A percentile compares a stretch with the other conserved stretches of the same genome.
These are phyloP conservation scores for Coemansia pectinata DNA, from an alignment of 192 early-diverging fungal genomes.

Conservation along the genomic window DNA sequence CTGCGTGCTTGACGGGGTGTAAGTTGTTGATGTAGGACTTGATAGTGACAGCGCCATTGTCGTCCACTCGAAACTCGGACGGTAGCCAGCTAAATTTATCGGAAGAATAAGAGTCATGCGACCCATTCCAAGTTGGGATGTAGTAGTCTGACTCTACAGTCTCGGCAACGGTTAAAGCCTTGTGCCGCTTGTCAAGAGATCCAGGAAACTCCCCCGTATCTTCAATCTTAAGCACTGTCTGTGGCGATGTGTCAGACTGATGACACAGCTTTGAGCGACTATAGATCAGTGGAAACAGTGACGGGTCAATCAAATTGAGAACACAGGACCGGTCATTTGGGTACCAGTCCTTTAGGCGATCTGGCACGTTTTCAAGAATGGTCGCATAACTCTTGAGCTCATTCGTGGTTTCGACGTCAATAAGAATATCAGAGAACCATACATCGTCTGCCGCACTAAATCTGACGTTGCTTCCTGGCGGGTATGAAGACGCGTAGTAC, in stretches of 20 bases:
- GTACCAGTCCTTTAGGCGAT: constrained; percentile 54
- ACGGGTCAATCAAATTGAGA: constrained; percentile 4
- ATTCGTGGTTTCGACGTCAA: too few relatives aligned
- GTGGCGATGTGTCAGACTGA: too few relatives aligned
- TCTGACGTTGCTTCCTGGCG: not conserved
- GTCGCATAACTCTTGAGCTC: not conserved
- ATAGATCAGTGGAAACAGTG: too few relatives aligned
- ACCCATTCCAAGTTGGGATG: not conserved
- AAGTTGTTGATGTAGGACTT: constrained; percentile 56
- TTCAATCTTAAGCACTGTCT: too few relatives aligned
- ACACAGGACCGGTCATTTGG: constrained; percentile 46
- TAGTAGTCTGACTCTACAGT: not conserved
- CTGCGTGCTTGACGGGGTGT: constrained; percentile 44
- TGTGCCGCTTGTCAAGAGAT: not conserved
- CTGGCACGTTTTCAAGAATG: not conserved
- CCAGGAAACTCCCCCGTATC: too few relatives aligned
- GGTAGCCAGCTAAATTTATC: too few relatives aligned
- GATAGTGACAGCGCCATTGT: too few relatives aligned
- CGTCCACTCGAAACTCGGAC: too few relatives aligned
- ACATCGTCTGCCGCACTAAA: too few relatives aligned
- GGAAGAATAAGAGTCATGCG: constrained; percentile 11
- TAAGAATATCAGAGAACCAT: too few relatives aligned
- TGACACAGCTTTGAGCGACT: too few relatives aligned
- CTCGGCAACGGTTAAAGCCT: not conserved
- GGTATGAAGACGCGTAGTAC: constrained; percentile 7